Evolutionary conservation across 2,329 filamentous ascomycete genomes (phyloP).

Genomic region (Verticillium dahliae): DNA sequence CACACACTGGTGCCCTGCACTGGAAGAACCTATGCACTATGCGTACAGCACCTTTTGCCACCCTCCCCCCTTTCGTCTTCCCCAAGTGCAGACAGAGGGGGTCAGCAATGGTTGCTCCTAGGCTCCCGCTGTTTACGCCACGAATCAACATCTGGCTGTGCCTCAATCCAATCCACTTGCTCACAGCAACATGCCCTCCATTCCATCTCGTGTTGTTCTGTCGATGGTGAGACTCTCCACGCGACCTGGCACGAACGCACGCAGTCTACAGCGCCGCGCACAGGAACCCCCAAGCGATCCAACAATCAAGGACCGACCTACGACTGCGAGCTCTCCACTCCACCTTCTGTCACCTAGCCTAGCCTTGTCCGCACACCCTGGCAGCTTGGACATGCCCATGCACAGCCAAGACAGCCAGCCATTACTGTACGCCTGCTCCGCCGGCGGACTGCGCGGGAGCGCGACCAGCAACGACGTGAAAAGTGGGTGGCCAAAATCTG

Average conservation of each 20-base stretch:
- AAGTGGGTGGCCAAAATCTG: not conserved
- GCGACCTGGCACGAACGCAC: not conserved
- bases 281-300: not conserved
- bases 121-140: not conserved
- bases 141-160: not conserved
- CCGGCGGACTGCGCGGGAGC: not conserved
- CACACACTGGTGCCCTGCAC: too few relatives aligned
- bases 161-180: not conserved
- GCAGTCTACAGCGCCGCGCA: not conserved
- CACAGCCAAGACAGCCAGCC: not conserved
- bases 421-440: not conserved
- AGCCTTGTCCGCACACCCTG: not conserved
- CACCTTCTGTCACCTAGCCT: not conserved
- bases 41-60: too few relatives aligned
- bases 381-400: not conserved
- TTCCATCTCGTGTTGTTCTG: slow-evolving; percentile 1
- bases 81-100: too few relatives aligned
- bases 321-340: not conserved
- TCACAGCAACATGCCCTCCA: not conserved
- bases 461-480: too few relatives aligned
- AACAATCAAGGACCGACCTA: not conserved
- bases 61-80: too few relatives aligned
- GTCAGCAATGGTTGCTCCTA: not conserved
- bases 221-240: not conserved
- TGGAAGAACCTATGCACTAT: too few relatives aligned